Evolutionary conservation across 345 rosid genomes (phyloP), one percentile per base, ranked within the genome.

Genomic region (Toxicodendron radicans): DNA sequence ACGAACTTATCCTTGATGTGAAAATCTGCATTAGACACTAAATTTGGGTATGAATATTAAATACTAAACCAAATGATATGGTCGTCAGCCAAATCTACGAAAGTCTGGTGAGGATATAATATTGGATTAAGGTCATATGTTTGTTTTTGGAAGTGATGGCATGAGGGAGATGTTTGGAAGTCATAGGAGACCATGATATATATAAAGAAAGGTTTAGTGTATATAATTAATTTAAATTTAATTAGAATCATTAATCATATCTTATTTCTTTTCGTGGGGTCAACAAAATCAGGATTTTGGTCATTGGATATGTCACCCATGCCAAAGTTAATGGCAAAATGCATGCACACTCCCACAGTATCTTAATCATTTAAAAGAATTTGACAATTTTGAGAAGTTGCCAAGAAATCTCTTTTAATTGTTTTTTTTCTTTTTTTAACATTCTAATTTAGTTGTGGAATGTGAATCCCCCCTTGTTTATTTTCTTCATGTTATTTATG

Each of bases 251-350:
- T 38, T 38, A 38, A 38, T 38, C 43, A 38, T 38, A 38, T 5
- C 9, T 38, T 38, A 5, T 5, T 38, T 38, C 43, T 38, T 38
- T 38, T 65, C 5, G 69, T 45, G 58, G 72, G 80, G 75, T 35
- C 80, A 59, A 58, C 68, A 49, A 4, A 72, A 64, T 72, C 76
- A 54, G 80, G 62, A 48, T 71, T 71, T 71, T 57, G 75, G 75
- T 71, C 24, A 12, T 48, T 33, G 14, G 66, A 27, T 48, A 35
- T 45, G 67, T n/a, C 49, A 58, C 54, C 1, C n/a, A 57, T 59
- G 16, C 20, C 7, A 68, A 70, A 18, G 65, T 10, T 16, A 43
- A 17, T 7, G 77, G 21, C 8, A 7, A 73, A 74, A 57, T 78
- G 70, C 81, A 78, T 73, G 74, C 51, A 54, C 72, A 10, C 46